These are phyloP conservation scores for Wickerhamiella australiensis DNA, from an alignment of 805 yeast genomes.

Conservation along the genomic window DNA sequence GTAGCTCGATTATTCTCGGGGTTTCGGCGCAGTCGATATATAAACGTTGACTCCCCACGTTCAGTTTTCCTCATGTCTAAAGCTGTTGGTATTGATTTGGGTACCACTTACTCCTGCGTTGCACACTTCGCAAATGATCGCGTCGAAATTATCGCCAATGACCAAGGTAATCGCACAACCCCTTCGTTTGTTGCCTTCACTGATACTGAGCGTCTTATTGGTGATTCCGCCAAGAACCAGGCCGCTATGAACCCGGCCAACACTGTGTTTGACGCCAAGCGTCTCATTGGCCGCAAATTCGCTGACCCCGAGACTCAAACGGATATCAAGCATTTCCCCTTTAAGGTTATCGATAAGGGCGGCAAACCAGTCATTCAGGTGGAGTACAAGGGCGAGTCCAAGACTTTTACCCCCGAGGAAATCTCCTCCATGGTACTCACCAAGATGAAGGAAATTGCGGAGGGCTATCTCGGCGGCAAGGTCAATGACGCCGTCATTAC, in stretches of 20 bases:
- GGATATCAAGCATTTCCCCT: constrained; percentile 84
- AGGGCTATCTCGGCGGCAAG: constrained; percentile 70
- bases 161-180: constrained; percentile 97
- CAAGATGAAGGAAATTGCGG: constrained; percentile 92
- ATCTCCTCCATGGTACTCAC: constrained; percentile 82
- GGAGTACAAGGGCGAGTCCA: constrained; percentile 77
- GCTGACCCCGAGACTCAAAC: constrained; percentile 63
- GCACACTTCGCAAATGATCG: constrained; percentile 77
- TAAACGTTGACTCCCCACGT: neutral
- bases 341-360: constrained; percentile 58
- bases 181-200: constrained; percentile 96
- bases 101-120: constrained; percentile 96
- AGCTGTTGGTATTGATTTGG: constrained; percentile 29
- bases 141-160: constrained; percentile 92
- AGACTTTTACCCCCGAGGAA: constrained; percentile 86
- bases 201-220: constrained; percentile 86
- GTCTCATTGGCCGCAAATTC: constrained; percentile 80
- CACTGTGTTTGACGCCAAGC: constrained; percentile 92
- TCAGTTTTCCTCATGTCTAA: constrained; percentile 34
- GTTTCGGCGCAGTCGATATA: constrained; percentile 2
- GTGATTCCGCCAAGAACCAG: constrained; percentile 98
- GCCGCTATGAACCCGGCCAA: constrained; percentile 92
- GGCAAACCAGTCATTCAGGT: constrained; percentile 85
- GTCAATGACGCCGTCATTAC: constrained; percentile 91
- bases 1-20: neutral